phyloP scores from a whole-genome alignment of 257 asterid genomes.

The Solanum pinnatisectum region DNA sequence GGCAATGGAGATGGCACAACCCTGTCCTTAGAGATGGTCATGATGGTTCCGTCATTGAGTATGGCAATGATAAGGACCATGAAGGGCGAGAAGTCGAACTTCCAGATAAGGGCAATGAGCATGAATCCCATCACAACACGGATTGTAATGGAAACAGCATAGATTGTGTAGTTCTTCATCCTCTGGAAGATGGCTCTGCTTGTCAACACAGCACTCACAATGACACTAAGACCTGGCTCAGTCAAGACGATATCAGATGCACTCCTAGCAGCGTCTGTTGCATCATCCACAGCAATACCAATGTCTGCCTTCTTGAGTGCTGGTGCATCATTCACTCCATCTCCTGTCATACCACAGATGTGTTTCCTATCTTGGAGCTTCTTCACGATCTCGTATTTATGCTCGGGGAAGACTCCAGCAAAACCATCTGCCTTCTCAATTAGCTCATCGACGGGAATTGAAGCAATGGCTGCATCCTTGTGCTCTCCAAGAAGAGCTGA shows the following conservation, averaged over 20 bases:
- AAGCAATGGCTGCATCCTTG: constrained; percentile 59
- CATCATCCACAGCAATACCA: constrained; percentile 88
- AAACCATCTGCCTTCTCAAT: constrained; percentile 92
- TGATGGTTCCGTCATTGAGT: constrained; percentile 87
- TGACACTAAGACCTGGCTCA: constrained; percentile 84
- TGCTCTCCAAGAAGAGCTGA: constrained; percentile 75
- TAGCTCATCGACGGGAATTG: constrained; percentile 75
- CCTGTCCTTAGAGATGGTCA: constrained; percentile 86
- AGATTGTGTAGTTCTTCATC: constrained; percentile 87
- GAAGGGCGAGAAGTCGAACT: constrained; percentile 87
- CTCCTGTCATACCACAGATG: constrained; percentile 90
- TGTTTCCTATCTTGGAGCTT: constrained; percentile 72
- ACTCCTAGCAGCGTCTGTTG: constrained; percentile 81
- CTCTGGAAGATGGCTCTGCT: constrained; percentile 92
- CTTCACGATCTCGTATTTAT: constrained; percentile 85
- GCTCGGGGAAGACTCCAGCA: constrained; percentile 94
- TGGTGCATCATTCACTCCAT: constrained; percentile 91
- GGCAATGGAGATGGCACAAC: constrained; percentile 90
- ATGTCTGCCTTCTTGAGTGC: constrained; percentile 83
- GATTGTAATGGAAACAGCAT: constrained; percentile 82
- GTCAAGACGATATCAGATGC: constrained; percentile 89
- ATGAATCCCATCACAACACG: constrained; percentile 74
- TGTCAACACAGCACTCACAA: constrained; percentile 74
- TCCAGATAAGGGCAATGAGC: constrained; percentile 86
- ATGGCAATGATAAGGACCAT: constrained; percentile 85